A percentile compares a stretch with the other conserved stretches of the same genome.
Evolutionary conservation across 108 stramenopile species (phyloP).

Genomic region (Nannochloropsis gaditana): DNA sequence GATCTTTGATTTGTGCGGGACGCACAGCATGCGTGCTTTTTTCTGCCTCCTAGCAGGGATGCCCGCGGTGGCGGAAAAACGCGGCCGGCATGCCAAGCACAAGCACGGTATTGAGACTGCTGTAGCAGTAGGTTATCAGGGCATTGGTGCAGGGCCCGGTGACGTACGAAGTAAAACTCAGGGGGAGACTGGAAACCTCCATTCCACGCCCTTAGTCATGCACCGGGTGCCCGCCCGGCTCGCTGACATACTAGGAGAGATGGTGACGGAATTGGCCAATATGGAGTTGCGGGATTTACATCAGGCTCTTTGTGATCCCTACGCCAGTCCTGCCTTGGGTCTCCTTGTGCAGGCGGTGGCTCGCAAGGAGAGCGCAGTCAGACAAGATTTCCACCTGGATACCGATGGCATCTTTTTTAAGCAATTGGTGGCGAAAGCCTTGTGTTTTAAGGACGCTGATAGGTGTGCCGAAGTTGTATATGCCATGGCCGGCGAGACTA

Average conservation of each 20-base stretch:
- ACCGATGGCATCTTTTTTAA: neutral
- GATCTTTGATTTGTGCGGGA: slow-evolving; percentile 8
- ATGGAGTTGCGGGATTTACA: neutral
- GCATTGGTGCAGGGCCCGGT: neutral
- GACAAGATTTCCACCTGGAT: neutral
- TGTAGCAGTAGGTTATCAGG: neutral
- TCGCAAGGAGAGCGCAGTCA: neutral
- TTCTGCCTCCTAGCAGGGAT: slow-evolving; percentile 33
- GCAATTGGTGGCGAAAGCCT: slow-evolving; percentile 22
- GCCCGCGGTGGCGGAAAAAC: slow-evolving; percentile 35
- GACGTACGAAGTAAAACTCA: neutral
- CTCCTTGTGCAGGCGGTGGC: neutral
- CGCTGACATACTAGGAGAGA: neutral
- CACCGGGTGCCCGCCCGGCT: neutral
- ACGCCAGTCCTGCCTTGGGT: neutral
- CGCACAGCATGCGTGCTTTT: slow-evolving; percentile 17
- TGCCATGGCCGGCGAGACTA: slow-evolving; percentile 44
- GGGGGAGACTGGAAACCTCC: neutral
- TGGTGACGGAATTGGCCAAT: neutral
- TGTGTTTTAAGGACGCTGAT: slow-evolving; percentile 24
- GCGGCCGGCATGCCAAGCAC: slow-evolving; percentile 35
- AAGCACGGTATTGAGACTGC: slow-evolving; percentile 39
- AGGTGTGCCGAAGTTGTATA: slow-evolving; percentile 39
- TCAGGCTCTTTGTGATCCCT: neutral
- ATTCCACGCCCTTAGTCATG: neutral